A percentile compares a stretch with the other conserved stretches of the same genome.
These are phyloP conservation scores for Mortierella sp. DNA, from an alignment of 371 early-diverging fungal species.

Conservation along the genomic window DNA sequence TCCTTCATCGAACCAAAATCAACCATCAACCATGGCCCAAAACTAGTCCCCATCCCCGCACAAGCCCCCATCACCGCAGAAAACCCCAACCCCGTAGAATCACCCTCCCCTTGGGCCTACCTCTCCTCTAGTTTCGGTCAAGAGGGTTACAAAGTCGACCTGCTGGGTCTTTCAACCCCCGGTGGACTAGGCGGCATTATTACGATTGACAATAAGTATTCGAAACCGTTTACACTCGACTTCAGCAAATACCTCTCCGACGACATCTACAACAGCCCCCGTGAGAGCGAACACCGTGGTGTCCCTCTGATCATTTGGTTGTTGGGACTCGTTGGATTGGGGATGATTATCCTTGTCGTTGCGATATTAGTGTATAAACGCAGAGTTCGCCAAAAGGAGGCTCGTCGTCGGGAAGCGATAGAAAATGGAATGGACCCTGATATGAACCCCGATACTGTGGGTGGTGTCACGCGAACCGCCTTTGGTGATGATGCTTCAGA, in stretches of 20 bases:
- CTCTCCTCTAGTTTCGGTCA: conserved; percentile 1
- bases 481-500: conserved; percentile 1
- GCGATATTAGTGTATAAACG: background rate
- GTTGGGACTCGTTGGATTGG: background rate
- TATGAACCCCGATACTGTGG: background rate
- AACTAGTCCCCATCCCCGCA: background rate
- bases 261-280: background rate
- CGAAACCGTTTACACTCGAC: background rate
- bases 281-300: background rate
- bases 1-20: background rate
- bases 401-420: background rate
- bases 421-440: background rate
- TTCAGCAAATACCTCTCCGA: background rate
- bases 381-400: background rate
- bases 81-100: no score
- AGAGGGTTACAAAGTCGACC: background rate
- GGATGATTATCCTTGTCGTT: background rate
- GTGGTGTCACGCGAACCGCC: background rate
- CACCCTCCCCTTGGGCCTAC: background rate
- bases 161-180: background rate
- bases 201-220: background rate
- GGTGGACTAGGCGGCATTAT: background rate
- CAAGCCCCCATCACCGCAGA: no score
- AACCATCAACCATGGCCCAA: background rate
- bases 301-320: background rate